Evolutionary conservation across 2,329 filamentous ascomycete genomes (phyloP).

Genomic region (Alternaria triticimaculans): DNA sequence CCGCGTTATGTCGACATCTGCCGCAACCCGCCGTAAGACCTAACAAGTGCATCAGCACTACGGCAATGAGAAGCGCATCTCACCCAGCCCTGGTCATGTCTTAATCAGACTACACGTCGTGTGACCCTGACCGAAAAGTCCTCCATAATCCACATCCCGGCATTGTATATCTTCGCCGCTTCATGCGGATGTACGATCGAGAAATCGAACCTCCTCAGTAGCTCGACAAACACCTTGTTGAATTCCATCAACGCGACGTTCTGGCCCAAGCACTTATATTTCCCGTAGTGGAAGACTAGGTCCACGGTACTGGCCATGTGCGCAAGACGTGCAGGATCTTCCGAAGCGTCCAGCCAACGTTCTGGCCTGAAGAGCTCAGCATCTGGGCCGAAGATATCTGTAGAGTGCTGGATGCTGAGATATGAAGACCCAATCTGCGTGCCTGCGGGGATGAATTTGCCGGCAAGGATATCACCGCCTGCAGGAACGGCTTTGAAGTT

Average conservation of each 20-base stretch:
- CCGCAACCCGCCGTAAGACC: not conserved
- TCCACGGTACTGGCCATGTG: constrained; percentile 31
- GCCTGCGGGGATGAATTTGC: constrained; percentile 32
- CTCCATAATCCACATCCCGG: not conserved
- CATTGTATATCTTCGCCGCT: not conserved
- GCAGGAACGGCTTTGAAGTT: constrained; percentile 48
- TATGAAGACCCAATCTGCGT: constrained; percentile 19
- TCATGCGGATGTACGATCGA: not conserved
- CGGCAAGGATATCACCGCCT: constrained; percentile 25
- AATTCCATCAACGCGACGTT: constrained; percentile 38
- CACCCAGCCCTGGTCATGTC: not conserved
- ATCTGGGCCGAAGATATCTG: constrained; percentile 25
- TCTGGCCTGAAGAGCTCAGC: constrained; percentile 27
- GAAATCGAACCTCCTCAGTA: not conserved
- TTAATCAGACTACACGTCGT: not conserved
- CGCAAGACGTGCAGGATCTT: constrained; percentile 40
- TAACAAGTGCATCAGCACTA: not conserved
- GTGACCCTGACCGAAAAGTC: not conserved
- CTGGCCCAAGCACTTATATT: constrained; percentile 34
- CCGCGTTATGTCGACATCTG: not conserved
- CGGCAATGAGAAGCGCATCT: not conserved
- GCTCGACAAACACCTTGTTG: constrained; percentile 41
- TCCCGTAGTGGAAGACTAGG: constrained; percentile 36
- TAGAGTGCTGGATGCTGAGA: constrained; percentile 17
- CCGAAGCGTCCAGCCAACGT: constrained; percentile 19